Evolutionary conservation across 331 rosid genomes (phyloP).

Genomic region (Arachis monticola): DNA sequence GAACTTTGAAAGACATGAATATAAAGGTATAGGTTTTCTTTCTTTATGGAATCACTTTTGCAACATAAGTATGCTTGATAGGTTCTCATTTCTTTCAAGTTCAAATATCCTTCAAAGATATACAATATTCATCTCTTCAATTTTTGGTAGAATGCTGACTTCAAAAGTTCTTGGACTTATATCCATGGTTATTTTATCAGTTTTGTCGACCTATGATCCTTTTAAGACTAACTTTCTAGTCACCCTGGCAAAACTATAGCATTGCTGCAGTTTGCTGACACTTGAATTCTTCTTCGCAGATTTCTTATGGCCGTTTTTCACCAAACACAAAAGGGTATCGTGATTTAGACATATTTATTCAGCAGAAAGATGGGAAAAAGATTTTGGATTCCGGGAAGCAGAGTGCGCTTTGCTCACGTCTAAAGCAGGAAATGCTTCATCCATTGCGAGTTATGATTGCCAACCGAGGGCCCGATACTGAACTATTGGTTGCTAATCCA

Average conservation of each 20-base stretch:
- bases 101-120: slow-evolving; percentile 13
- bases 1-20: slow-evolving; percentile 76
- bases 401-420: slow-evolving; percentile 52
- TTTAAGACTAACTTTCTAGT: slow-evolving; percentile 9
- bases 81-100: slow-evolving; percentile 18
- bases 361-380: slow-evolving; percentile 72
- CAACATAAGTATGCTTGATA: background rate
- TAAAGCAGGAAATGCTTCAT: slow-evolving; percentile 84
- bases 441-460: slow-evolving; percentile 74
- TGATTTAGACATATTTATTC: slow-evolving; percentile 76
- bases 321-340: slow-evolving; percentile 54
- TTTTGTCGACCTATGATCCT: background rate
- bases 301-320: slow-evolving; percentile 67
- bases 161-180: background rate
- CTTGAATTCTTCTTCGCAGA: slow-evolving; percentile 46
- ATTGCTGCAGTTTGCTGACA: slow-evolving; percentile 32
- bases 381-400: slow-evolving; percentile 67
- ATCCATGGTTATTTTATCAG: background rate
- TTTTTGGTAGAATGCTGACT: slow-evolving; percentile 13
- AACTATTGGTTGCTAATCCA: slow-evolving; percentile 77
- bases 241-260: background rate
- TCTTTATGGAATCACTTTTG: slow-evolving; percentile 20
- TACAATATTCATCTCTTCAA: slow-evolving; percentile 7
- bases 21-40: slow-evolving; percentile 56
- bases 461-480: slow-evolving; percentile 80